Base-by-base conservation (phyloP, 108 stramenopile species). In the Fragilaria crotonensis region DNA sequence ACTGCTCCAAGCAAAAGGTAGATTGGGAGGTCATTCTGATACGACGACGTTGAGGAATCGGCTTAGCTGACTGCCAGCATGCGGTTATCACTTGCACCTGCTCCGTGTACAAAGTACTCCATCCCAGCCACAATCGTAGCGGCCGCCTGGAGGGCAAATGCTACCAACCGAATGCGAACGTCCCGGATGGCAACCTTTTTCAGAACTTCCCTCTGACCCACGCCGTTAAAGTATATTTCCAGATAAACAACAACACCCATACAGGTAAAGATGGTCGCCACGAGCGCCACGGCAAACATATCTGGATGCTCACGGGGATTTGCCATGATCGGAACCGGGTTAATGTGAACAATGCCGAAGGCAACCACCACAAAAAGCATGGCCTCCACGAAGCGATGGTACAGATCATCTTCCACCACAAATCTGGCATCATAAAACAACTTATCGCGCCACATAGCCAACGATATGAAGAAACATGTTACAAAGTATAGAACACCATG, bases 401-500 rank as follows among this genome's bases (percentile, higher is more conserved):
- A 67, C 1, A 71, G 18, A 52, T 79, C 73, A 29, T 71, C 66
- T 19, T 31, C 60, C 17, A 48, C 21, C 5, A 44, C 56, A 33
- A 71, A 79, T 5, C 70, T 45, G 0, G 52, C 33, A 36, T 74
- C 65, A 57, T 57, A 71, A 19, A n/a, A 47, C 27, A 51, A 54
- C 19, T 56, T 60, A 9, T 48, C 47, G 3, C 55, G 26, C 78
- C 78, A 79, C 30, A 66, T 21, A 5, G 11, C 2, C 29, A 75
- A 28, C 9, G 75, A 30, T 2, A 64, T 27, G 18, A 68, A 23
- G 47, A 76, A 76, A 5, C 57, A 46, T 0, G 57, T 70, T 9
- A 60, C 9, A 33, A 76, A 73, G 53, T 83, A 83, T 17, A 83
- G 31, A 14, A 76, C 21, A 5, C 77, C 81, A 30, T 63, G 20